Evolutionary conservation across 2,329 filamentous ascomycete species (phyloP), one percentile per base, ranked within the genome.

Genomic region (Curvularia verruculosa): DNA sequence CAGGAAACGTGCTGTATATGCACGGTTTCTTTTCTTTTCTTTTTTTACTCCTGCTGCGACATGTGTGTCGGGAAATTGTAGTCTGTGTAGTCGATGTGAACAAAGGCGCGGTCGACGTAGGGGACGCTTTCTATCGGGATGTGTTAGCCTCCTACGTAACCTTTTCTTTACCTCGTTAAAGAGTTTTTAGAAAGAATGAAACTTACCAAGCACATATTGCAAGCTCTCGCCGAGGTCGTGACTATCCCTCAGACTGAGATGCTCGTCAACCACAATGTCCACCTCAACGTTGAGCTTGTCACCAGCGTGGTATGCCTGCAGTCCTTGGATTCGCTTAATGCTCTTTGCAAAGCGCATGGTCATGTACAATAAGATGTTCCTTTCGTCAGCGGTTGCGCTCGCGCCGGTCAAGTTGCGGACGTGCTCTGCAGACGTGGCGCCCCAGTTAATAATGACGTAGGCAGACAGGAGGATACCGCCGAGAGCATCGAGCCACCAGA

Each of bases 301-400:
- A 24, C 91, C 91, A 0, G 88, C 87, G 69, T 96, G 91, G 73
- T 95, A 96, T 1, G 91, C 91, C 65, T 92, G 88, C 54, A 95
- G 79, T 29, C 91, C 91, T 73, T 95, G 91, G 59, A 96, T 95
- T 72, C 91, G 88, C 70, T 86, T 87, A 71, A 97, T 96, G 12
- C 90, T 89, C 65, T 90, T 91, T 44, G 92, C 92, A 72, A 96
- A 96, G 19, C 93, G 89, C 90, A 96, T 96, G 1, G 92, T 95
- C 65, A 96, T 84, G 77, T 97, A 97, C 1, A 96, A 82, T 21
- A 96, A 77, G 45, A 96, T 85, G 71, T 95, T 96, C 28, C 92
- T 85, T 79, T 95, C 89, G 66, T 94, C 90, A 0, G 90, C 88
- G 1, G 87, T 87, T 5, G 91, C 90, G 0, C 89, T 89, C 66